Percentiles rank a stretch among this genome's conserved stretches.
These are phyloP conservation scores for Talaromyces sp. DNA, from an alignment of 2,329 filamentous ascomycete genomes.

Conservation along the genomic window DNA sequence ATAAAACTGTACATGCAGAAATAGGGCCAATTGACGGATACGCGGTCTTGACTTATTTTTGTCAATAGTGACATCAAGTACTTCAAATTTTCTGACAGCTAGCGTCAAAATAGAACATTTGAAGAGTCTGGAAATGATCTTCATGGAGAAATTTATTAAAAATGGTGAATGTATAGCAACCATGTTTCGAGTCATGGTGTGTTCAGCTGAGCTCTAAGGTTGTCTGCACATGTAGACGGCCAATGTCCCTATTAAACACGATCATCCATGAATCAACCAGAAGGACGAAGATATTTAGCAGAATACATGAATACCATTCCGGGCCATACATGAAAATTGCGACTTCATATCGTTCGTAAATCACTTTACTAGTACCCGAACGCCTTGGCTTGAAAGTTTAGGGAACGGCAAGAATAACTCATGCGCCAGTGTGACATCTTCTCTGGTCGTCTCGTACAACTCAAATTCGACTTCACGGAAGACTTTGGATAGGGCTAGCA, in stretches of 20 bases:
- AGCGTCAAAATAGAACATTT: too few species aligned
- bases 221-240: too few species aligned
- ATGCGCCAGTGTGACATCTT: conserved; percentile 13
- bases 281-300: neutral
- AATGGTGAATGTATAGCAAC: too few species aligned
- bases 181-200: too few species aligned
- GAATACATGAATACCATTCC: neutral
- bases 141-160: too few species aligned
- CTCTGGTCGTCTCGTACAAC: conserved; percentile 13
- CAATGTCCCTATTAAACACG: too few species aligned
- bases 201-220: neutral
- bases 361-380: conserved; percentile 12
- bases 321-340: neutral
- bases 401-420: conserved; percentile 17
- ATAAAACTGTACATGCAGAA: too few species aligned
- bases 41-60: too few species aligned
- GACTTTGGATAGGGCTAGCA: conserved; percentile 12
- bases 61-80: too few species aligned
- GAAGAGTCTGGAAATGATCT: too few species aligned
- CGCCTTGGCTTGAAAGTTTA: conserved; percentile 12
- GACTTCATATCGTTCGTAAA: neutral
- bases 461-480: conserved; percentile 14
- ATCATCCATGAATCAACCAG: neutral
- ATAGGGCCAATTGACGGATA: too few species aligned
- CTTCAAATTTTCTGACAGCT: too few species aligned